Percentiles rank a stretch among this genome's conserved stretches.
These are phyloP conservation scores for Postia placenta DNA, from an alignment of 768 basidiomycete genomes.

Conservation along the genomic window DNA sequence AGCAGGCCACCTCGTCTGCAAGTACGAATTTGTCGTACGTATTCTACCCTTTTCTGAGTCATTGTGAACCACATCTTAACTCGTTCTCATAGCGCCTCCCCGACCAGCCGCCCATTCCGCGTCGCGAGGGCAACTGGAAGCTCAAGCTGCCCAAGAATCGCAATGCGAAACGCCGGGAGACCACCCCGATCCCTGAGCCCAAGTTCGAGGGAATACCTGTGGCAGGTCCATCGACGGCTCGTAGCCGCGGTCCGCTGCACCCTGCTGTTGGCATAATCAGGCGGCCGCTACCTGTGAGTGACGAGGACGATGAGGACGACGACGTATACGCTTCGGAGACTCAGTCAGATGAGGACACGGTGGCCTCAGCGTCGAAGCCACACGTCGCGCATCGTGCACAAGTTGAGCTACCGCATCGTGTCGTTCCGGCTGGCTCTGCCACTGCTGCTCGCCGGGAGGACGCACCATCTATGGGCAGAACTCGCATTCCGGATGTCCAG, in stretches of 20 bases:
- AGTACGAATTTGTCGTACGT: slow-evolving; percentile 10
- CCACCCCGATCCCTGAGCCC: slow-evolving; percentile 1
- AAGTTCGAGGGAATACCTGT: not conserved
- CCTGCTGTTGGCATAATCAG: not conserved
- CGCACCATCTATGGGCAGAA: no score
- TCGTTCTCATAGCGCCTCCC: not conserved
- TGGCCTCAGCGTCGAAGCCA: not conserved
- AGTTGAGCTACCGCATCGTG: not conserved
- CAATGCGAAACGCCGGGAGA: not conserved
- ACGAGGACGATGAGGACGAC: not conserved
- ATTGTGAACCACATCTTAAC: not conserved
- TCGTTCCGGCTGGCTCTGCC: no score
- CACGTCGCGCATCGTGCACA: not conserved
- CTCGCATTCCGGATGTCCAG: no score
- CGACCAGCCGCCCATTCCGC: slow-evolving; percentile 1
- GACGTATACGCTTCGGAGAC: not conserved
- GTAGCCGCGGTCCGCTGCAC: not conserved
- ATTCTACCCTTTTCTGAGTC: not conserved
- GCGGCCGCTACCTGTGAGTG: no score
- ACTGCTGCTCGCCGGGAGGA: no score
- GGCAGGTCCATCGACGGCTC: no score
- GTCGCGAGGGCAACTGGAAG: not conserved
- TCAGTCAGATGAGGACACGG: not conserved
- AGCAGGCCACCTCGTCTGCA: slow-evolving; percentile 14
- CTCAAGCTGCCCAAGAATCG: not conserved